A percentile compares a stretch with the other conserved stretches of the same genome.
Conservation (phyloP, 805 yeast species). For the Candida vartiovaarae region DNA sequence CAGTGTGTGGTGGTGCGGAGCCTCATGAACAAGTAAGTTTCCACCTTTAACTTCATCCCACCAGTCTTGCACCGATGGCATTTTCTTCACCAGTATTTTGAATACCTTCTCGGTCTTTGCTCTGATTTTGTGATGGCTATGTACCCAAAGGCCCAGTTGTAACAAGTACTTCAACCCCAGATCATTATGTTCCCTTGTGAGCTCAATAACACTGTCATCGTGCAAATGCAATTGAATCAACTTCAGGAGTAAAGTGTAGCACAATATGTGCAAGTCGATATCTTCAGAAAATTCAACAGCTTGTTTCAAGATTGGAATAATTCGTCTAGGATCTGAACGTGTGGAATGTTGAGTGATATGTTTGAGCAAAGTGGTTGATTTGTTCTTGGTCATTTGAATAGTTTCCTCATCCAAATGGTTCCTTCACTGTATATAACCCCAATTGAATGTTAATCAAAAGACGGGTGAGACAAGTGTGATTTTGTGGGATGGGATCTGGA, state of each 20-base stretch:
- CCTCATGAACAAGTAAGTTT: background rate
- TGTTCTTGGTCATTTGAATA: constrained; percentile 11
- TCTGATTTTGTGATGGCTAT: constrained; percentile 21
- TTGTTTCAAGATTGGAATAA: constrained; percentile 30
- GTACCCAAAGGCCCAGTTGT: constrained; percentile 30
- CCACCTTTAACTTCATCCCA: constrained; percentile 21
- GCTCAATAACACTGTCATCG: constrained; percentile 32
- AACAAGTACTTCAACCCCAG: constrained; percentile 24
- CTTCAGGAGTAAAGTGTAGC: constrained; percentile 19
- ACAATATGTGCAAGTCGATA: constrained; percentile 16
- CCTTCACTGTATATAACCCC: constrained; percentile 23
- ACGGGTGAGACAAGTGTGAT: constrained; percentile 26
- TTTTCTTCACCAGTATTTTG: constrained; percentile 11
- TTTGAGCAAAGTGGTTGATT: constrained; percentile 16
- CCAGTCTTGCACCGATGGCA: constrained; percentile 17
- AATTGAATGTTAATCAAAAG: constrained; percentile 30
- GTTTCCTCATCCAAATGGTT: constrained; percentile 12
- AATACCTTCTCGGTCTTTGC: constrained; percentile 23
- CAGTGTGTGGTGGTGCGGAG: background rate
- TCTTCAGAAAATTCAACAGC: constrained; percentile 25
- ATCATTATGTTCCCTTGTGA: constrained; percentile 18
- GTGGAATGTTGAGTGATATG: constrained; percentile 12
- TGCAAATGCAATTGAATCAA: constrained; percentile 24
- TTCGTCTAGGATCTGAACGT: constrained; percentile 27
- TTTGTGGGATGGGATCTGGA: constrained; percentile 26